Evolutionary conservation across 257 asterid genomes (phyloP).

Genomic region (Nyctanthes arbortristis): DNA sequence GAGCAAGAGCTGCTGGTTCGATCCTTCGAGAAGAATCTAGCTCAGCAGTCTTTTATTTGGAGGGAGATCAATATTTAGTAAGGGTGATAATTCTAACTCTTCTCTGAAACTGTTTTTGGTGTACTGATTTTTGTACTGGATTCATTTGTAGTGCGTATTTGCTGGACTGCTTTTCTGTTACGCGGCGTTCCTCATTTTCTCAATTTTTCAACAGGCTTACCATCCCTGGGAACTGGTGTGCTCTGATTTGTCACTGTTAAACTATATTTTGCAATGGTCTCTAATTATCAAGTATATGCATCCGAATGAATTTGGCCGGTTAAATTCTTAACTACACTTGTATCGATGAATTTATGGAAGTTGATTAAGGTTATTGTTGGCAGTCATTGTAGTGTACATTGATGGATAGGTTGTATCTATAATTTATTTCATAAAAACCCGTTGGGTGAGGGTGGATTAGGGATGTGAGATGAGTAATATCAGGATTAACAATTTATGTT

Average conservation of each 20-base stretch:
- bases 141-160: constrained; percentile 53
- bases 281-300: background rate
- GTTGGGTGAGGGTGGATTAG: background rate
- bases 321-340: no score
- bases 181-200: constrained; percentile 60
- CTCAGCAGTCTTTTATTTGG: constrained; percentile 79
- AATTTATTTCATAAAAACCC: background rate
- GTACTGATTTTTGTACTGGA: background rate
- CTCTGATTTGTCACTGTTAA: background rate
- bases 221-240: constrained; percentile 91
- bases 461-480: background rate
- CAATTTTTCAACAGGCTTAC: constrained; percentile 72
- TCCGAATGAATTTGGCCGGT: no score
- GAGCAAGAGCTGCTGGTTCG: constrained; percentile 91
- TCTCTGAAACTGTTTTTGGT: background rate
- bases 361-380: background rate
- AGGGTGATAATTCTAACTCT: background rate
- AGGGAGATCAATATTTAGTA: constrained; percentile 59
- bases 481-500: background rate
- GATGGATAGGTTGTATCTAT: background rate
- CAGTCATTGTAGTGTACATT: background rate
- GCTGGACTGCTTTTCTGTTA: constrained; percentile 64
- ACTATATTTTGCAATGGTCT: background rate
- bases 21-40: constrained; percentile 68
- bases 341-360: background rate